Evolutionary conservation across 2,329 filamentous ascomycete genomes (phyloP).

Genomic region (Sclerotinia minor): DNA sequence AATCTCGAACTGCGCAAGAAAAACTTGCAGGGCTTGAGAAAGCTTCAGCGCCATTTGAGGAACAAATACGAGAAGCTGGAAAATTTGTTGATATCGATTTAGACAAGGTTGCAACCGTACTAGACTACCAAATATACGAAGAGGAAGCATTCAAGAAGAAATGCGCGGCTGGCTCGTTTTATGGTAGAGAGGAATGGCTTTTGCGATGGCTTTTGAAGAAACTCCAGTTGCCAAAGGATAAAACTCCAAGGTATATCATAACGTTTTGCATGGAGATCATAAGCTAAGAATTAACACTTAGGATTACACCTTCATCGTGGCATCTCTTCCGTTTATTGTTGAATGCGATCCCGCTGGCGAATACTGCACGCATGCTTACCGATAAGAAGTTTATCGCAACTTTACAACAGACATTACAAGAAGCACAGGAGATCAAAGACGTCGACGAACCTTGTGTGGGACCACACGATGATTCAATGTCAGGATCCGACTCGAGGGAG

Average conservation of each 20-base stretch:
- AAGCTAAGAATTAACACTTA: constrained; percentile 20
- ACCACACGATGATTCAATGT: constrained; percentile 9
- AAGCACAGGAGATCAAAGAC: constrained; percentile 46
- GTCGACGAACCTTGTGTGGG: constrained; percentile 34
- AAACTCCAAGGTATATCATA: constrained; percentile 38
- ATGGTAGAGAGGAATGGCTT: constrained; percentile 62
- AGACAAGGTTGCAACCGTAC: constrained; percentile 29
- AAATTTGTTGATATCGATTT: constrained; percentile 40
- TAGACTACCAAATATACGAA: constrained; percentile 3
- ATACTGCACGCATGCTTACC: constrained; percentile 68
- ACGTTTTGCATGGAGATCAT: neutral
- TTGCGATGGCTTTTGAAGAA: constrained; percentile 66
- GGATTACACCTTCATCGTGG: constrained; percentile 49
- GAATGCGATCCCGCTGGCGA: constrained; percentile 65
- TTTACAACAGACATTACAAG: constrained; percentile 64
- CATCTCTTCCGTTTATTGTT: constrained; percentile 61
- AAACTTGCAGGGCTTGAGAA: constrained; percentile 41
- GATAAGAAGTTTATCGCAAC: constrained; percentile 68
- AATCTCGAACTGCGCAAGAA: constrained; percentile 40
- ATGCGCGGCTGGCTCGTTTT: constrained; percentile 29
- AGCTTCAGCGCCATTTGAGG: constrained; percentile 40
- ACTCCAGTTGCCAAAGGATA: constrained; percentile 46
- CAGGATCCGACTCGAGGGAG: constrained; percentile 33
- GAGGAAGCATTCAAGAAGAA: constrained; percentile 15
- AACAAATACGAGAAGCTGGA: constrained; percentile 42